Evolutionary conservation across 2,329 filamentous ascomycete species (phyloP).

Genomic region (Aspergillus sergii): DNA sequence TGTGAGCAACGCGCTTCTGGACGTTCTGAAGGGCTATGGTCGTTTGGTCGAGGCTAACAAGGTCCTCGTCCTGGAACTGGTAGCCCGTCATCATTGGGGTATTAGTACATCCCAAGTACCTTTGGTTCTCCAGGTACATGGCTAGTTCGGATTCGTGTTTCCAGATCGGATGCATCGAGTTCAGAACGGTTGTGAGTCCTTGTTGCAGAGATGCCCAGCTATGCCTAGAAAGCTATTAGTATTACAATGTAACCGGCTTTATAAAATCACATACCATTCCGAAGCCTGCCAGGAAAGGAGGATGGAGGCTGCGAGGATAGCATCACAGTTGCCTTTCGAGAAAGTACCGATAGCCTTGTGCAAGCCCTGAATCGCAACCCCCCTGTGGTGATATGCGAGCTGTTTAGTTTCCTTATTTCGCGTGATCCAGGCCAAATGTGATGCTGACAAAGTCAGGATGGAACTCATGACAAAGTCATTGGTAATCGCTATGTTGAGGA

Average conservation of each 20-base stretch:
- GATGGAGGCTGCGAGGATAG: slow-evolving; percentile 86
- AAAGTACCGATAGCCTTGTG: slow-evolving; percentile 86
- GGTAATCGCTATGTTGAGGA: slow-evolving; percentile 78
- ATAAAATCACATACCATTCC: slow-evolving; percentile 74
- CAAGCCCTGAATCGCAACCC: slow-evolving; percentile 80
- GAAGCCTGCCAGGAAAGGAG: slow-evolving; percentile 94
- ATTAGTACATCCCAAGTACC: slow-evolving; percentile 39
- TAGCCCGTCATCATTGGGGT: slow-evolving; percentile 37
- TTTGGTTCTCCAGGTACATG: slow-evolving; percentile 45
- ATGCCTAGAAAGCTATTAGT: slow-evolving; percentile 63
- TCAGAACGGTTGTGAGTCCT: slow-evolving; percentile 85
- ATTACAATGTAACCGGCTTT: slow-evolving; percentile 16
- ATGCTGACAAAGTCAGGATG: slow-evolving; percentile 89
- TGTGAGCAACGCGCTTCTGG: slow-evolving; percentile 68
- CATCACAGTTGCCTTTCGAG: slow-evolving; percentile 84
- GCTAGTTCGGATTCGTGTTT: slow-evolving; percentile 76
- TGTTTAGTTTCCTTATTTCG: slow-evolving; percentile 82
- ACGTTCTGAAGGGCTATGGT: slow-evolving; percentile 61
- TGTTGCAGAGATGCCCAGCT: slow-evolving; percentile 93
- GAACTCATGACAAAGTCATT: slow-evolving; percentile 93
- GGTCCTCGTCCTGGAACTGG: slow-evolving; percentile 62
- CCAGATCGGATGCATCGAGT: slow-evolving; percentile 83
- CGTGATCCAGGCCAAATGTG: slow-evolving; percentile 87
- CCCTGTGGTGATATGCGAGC: slow-evolving; percentile 86
- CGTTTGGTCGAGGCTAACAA: slow-evolving; percentile 68